Conservation (phyloP, 352 stramenopile genomes). For the Peronospora farinosa region DNA sequence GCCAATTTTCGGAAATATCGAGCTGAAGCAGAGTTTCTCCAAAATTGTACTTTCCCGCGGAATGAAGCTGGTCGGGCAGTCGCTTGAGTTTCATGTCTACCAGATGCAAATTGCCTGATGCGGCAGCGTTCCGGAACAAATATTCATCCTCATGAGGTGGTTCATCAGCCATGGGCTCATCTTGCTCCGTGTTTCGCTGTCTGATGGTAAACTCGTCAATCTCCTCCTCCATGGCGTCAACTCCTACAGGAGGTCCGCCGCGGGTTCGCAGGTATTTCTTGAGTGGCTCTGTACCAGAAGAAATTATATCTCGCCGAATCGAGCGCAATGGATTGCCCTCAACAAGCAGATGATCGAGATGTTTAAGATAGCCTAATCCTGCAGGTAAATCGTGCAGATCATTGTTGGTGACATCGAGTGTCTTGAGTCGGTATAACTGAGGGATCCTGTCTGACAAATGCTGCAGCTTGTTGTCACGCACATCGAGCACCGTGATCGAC, state of each 20-base stretch:
- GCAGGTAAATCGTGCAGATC: conserved; percentile 65
- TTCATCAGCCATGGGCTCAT: conserved; percentile 28
- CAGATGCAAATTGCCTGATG: conserved; percentile 49
- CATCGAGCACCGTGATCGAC: conserved; percentile 63
- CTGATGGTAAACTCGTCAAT: conserved; percentile 58
- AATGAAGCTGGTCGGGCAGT: conserved; percentile 34
- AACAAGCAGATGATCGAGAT: conserved; percentile 65
- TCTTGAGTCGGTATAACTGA: conserved; percentile 68
- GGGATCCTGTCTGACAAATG: conserved; percentile 48
- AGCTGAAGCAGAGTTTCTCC: conserved; percentile 48
- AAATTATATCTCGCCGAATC: conserved; percentile 64
- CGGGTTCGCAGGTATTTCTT: conserved; percentile 83
- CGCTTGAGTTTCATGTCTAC: conserved; percentile 47
- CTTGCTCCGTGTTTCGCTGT: conserved; percentile 37
- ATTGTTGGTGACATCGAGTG: conserved; percentile 81
- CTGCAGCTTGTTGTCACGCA: conserved; percentile 77
- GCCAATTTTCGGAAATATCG: conserved; percentile 66
- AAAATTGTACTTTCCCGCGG: conserved; percentile 46
- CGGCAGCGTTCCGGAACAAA: conserved; percentile 58
- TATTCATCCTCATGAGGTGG: conserved; percentile 41
- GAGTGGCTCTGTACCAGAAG: conserved; percentile 52
- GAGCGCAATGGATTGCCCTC: conserved; percentile 73
- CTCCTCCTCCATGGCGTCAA: conserved; percentile 62
- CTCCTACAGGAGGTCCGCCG: conserved; percentile 47
- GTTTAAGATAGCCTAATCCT: conserved; percentile 66